Conservation (phyloP, 257 asterid genomes). For the Mitragyna speciosa region DNA sequence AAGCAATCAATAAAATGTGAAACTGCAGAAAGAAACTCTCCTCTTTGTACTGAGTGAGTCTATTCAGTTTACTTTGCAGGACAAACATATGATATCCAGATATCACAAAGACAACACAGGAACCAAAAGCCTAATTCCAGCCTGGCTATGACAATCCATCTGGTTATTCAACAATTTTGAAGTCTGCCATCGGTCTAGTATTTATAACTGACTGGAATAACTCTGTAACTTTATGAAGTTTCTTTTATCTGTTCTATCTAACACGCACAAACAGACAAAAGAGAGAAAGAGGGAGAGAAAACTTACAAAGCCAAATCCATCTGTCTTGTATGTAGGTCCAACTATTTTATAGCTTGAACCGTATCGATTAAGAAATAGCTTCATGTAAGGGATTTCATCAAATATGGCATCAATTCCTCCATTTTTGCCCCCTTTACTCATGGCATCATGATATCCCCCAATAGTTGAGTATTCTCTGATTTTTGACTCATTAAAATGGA, state of each 20-base stretch:
- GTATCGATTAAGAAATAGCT: conserved; percentile 41
- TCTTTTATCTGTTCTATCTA: not conserved
- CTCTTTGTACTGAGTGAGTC: not conserved
- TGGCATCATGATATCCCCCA: conserved; percentile 19
- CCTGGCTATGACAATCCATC: not conserved
- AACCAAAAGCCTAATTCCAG: not conserved
- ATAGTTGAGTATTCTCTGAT: conserved; percentile 6
- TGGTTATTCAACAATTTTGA: too few species aligned
- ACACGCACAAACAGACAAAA: not conserved
- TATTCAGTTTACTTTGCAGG: not conserved
- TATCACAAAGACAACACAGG: not conserved
- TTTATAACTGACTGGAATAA: not conserved
- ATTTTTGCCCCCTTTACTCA: conserved; percentile 23
- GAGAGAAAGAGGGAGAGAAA: not conserved
- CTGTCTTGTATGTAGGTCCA: conserved; percentile 40
- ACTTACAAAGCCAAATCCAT: conserved; percentile 58
- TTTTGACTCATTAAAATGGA: conserved; percentile 17
- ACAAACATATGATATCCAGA: not conserved
- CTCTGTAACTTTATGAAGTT: too few species aligned
- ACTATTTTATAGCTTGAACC: conserved; percentile 40
- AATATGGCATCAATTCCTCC: conserved; percentile 27
- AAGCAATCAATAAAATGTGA: not conserved
- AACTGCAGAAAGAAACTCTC: not conserved
- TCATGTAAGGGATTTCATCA: conserved; percentile 36
- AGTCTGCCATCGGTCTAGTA: too few species aligned